Conservation (phyloP, 139 green algal genomes). For the Micractinium conductrix region DNA sequence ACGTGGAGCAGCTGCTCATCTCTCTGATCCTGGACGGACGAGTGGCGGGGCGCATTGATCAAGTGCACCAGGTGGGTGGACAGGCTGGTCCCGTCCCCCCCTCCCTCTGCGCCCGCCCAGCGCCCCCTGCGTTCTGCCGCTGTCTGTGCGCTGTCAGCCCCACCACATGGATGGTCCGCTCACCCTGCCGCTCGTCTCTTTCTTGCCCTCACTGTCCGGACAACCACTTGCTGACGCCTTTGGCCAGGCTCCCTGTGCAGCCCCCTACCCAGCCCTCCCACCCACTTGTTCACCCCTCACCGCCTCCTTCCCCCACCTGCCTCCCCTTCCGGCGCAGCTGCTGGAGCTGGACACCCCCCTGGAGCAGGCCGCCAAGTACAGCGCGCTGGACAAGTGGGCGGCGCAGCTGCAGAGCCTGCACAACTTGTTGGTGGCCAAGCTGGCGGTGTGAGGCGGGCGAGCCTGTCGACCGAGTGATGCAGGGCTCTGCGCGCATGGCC, state of each 20-base stretch:
- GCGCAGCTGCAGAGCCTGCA: constrained; percentile 78
- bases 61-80: constrained; percentile 67
- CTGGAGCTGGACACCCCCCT: constrained; percentile 75
- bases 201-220: no score
- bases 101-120: no score
- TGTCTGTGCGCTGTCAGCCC: no score
- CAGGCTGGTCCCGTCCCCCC: no score
- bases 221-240: no score
- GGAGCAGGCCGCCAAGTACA: constrained; percentile 73
- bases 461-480: no score
- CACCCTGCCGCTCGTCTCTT: no score
- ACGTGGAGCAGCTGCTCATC: constrained; percentile 96
- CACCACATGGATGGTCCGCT: no score
- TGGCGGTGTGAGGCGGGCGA: constrained; percentile 48
- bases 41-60: constrained; percentile 92
- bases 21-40: constrained; percentile 93
- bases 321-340: constrained; percentile 45
- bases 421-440: constrained; percentile 68
- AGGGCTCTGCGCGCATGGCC: no score
- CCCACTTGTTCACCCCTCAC: not conserved
- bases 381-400: constrained; percentile 86
- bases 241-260: no score
- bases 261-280: not conserved
- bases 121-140: no score
- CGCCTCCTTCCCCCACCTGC: not conserved